These are phyloP conservation scores for Botrytis paeoniae DNA, from an alignment of 2,329 filamentous ascomycete species.

Conservation along the genomic window DNA sequence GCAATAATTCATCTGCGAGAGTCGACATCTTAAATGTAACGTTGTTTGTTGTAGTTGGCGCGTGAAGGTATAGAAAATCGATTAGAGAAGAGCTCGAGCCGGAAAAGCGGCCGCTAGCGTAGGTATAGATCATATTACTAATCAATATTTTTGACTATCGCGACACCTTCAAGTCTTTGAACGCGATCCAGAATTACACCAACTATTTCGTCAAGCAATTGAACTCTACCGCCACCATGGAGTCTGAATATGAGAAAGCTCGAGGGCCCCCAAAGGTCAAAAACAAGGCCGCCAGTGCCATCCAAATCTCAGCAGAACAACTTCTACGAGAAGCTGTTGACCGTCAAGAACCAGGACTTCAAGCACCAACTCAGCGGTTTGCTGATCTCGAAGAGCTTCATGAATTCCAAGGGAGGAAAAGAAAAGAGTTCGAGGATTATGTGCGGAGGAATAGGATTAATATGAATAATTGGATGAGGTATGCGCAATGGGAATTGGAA, in stretches of 20 bases:
- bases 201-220: constrained; percentile 8
- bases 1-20: constrained; percentile 85
- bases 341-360: constrained; percentile 81
- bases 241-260: constrained; percentile 54
- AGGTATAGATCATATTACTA: background rate
- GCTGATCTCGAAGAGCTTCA: constrained; percentile 96
- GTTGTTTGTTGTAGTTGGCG: constrained; percentile 13
- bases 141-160: constrained; percentile 1
- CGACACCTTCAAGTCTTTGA: constrained; percentile 10
- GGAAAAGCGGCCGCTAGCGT: constrained; percentile 26
- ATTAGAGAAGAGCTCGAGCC: background rate
- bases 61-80: constrained; percentile 10
- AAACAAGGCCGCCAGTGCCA: constrained; percentile 91
- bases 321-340: constrained; percentile 96
- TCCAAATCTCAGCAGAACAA: constrained; percentile 95
- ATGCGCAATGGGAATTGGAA: constrained; percentile 95
- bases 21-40: constrained; percentile 66
- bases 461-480: constrained; percentile 98
- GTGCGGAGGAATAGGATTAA: constrained; percentile 90
- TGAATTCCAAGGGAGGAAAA: constrained; percentile 93
- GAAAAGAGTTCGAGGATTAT: constrained; percentile 98
- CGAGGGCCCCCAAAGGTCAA: constrained; percentile 95
- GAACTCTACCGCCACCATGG: constrained; percentile 58
- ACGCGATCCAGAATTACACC: constrained; percentile 12
- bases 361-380: constrained; percentile 91